Conservation (phyloP, 1,284 basidiomycete species). For the Pseudozyma thailandica region DNA sequence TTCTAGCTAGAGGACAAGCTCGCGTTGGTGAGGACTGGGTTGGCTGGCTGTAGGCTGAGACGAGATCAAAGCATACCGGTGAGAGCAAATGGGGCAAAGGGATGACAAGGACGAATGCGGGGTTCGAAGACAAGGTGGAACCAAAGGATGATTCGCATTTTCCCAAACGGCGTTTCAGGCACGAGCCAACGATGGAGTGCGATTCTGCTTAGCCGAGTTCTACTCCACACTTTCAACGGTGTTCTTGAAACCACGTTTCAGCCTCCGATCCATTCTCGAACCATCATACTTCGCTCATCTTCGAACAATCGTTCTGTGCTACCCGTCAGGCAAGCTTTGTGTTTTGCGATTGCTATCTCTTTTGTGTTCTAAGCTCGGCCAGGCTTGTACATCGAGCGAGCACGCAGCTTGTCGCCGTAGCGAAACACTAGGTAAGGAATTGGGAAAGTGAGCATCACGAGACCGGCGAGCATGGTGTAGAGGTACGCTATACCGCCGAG, state of each 20-base stretch:
- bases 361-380: constrained; percentile 7
- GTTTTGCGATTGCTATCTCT: background rate
- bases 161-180: constrained; percentile 11
- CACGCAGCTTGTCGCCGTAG: constrained; percentile 22
- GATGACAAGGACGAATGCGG: too few relatives aligned
- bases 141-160: background rate
- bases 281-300: too few relatives aligned
- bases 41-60: too few relatives aligned
- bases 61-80: too few relatives aligned
- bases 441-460: constrained; percentile 27
- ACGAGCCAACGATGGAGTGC: constrained; percentile 12
- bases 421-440: constrained; percentile 20
- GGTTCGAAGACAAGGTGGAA: too few relatives aligned
- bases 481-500: constrained; percentile 36
- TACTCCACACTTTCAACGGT: constrained; percentile 8
- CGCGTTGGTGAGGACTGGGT: too few relatives aligned
- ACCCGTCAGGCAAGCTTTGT: background rate
- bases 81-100: background rate
- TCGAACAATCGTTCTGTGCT: background rate
- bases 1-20: background rate
- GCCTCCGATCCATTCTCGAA: too few relatives aligned
- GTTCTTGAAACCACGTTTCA: background rate
- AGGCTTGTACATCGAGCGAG: constrained; percentile 33
- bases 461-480: constrained; percentile 36
- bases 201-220: background rate